Conservation (phyloP, 805 yeast species). For the Helenozyma baotianmanensis region DNA sequence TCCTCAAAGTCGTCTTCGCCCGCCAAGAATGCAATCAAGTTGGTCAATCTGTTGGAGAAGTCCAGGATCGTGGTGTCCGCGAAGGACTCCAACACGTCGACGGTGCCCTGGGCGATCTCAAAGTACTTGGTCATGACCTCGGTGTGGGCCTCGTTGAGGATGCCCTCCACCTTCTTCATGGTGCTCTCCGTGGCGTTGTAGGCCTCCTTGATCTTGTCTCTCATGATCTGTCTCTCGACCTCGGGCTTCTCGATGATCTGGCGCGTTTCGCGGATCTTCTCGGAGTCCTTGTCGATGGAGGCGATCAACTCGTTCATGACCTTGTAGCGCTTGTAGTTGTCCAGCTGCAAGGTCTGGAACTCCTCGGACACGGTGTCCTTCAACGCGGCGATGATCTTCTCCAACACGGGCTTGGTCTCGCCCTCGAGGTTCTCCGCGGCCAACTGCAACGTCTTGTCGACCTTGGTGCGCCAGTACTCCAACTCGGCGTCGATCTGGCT, state of each 20-base stretch:
- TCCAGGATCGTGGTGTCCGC: constrained; percentile 63
- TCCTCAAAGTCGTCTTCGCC: constrained; percentile 13
- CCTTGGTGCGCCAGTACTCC: constrained; percentile 28
- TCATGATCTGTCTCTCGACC: constrained; percentile 30
- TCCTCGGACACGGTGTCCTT: constrained; percentile 21
- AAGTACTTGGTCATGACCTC: constrained; percentile 27
- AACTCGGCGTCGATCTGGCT: constrained; percentile 29
- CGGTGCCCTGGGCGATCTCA: constrained; percentile 34
- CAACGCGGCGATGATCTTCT: constrained; percentile 20
- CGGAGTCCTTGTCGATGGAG: constrained; percentile 31
- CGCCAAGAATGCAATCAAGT: constrained; percentile 33
- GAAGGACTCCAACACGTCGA: constrained; percentile 71
- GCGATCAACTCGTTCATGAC: constrained; percentile 25
- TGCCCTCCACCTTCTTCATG: constrained; percentile 19
- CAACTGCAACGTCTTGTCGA: constrained; percentile 30
- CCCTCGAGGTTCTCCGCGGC: constrained; percentile 27
- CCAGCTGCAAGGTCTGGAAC: constrained; percentile 25
- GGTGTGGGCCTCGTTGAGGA: constrained; percentile 24
- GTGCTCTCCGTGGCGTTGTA: constrained; percentile 20
- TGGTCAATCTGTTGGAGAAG: constrained; percentile 56
- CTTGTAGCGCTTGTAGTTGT: constrained; percentile 28
- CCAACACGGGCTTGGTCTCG: constrained; percentile 28
- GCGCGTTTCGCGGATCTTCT: constrained; percentile 20
- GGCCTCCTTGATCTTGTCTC: constrained; percentile 28
- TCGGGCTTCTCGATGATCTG: constrained; percentile 9